Base-by-base conservation (phyloP, 306 rosid genomes). In the Elaeagnus macrophylla region DNA sequence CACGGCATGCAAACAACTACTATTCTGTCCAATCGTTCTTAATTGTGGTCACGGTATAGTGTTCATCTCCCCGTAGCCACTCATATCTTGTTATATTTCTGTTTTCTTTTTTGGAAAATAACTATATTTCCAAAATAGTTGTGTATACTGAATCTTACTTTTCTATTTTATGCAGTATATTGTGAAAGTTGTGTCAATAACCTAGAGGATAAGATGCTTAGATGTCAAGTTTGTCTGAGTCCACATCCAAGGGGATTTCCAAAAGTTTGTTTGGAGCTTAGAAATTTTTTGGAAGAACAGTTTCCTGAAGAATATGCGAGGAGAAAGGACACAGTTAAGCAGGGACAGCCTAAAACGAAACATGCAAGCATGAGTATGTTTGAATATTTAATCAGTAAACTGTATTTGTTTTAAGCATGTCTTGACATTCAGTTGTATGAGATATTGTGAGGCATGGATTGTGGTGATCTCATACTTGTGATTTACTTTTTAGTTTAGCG, bases 1-100 rank as follows among this genome's bases (percentile, higher is more conserved):
- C 74, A 65, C 48, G 35, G 70, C 66, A 44, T 89, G 97, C 95
- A 81, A 79, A 56, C 83, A 68, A 38, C 68, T 89, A 41, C 74
- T 81, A n/a, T 75, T 73, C 74, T 78, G 12, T 60, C 97, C 95
- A 36, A 73, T 81, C 52, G 95, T 79, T 77, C 85, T 85, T 59
- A 81, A 83, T 60, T 89, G 97, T 73, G 97, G 97, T 47, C 95
- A 89, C 52, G 94, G 97, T 89, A 83, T 18, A 55, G 46, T 25
- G 32, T 39, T 64, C 38, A 48, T 37, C 40, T 53, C 47, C 56
- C 16, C 9, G 67, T 15, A 50, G 64, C 70, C 53, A 58, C 49
- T 64, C 57, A 11, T 38, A 5, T 58, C 4, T 9, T 66, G 46
- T 53, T 15, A 25, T 42, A 25, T 66, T 49, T 44, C 54, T 37